A percentile compares a stretch with the other conserved stretches of the same genome.
phyloP scores from a whole-genome alignment of 164 flowering plant genomes.

The Vitis cinerea region DNA sequence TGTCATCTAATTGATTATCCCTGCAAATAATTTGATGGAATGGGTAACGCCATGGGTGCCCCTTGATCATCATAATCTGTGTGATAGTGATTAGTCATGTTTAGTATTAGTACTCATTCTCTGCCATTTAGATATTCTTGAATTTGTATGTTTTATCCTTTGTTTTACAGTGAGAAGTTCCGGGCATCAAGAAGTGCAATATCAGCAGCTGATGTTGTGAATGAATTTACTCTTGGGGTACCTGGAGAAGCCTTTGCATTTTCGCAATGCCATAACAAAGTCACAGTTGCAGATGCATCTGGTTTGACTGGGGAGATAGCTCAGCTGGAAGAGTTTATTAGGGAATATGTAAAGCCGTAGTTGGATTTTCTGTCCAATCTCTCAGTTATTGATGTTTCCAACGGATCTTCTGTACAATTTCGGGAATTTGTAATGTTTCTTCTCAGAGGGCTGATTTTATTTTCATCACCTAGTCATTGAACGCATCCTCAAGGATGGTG shows the following conservation, averaged over 20 bases:
- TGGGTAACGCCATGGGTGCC: no score
- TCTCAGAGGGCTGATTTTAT: no score
- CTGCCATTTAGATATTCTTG: background rate
- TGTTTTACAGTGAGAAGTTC: constrained; percentile 70
- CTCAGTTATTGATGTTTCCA: background rate
- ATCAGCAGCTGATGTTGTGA: constrained; percentile 76
- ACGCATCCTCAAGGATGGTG: no score
- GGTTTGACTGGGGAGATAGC: constrained; percentile 76
- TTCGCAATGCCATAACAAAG: constrained; percentile 78
- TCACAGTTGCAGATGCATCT: constrained; percentile 73
- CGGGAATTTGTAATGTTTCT: no score
- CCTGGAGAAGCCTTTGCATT: constrained; percentile 77
- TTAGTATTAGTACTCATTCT: background rate
- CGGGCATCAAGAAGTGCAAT: constrained; percentile 75
- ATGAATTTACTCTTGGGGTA: constrained; percentile 71
- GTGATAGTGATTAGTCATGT: background rate
- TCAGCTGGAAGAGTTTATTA: constrained; percentile 75
- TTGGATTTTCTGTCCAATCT: background rate
- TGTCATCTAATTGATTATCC: background rate
- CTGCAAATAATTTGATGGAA: no score
- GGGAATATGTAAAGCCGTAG: constrained; percentile 68
- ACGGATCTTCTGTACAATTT: no score
- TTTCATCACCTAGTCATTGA: no score
- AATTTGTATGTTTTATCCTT: background rate
- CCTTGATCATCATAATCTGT: background rate